Evolutionary conservation across 345 rosid genomes (phyloP).

Genomic region (Cochlearia excelsa): DNA sequence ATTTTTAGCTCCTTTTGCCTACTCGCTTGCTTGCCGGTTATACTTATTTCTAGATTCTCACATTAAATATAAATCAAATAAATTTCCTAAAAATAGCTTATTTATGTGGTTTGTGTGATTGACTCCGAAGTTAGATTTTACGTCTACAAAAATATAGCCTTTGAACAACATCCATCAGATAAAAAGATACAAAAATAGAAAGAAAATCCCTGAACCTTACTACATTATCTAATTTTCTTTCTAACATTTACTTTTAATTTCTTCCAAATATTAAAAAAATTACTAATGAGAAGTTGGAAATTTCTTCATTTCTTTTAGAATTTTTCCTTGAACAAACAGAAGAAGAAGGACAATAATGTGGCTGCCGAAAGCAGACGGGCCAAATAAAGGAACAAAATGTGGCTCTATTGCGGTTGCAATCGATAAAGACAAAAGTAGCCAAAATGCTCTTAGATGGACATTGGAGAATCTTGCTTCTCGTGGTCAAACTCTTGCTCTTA

Average conservation of each 20-base stretch:
- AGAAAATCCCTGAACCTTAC: background rate
- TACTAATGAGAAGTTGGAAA: conserved; percentile 1
- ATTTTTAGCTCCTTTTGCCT: conserved; percentile 1
- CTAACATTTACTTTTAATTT: background rate
- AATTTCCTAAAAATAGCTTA: too few species aligned
- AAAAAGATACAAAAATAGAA: background rate
- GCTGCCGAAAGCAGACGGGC: conserved; percentile 33
- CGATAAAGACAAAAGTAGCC: conserved; percentile 81
- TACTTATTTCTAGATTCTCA: too few species aligned
- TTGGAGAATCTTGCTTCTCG: conserved; percentile 60
- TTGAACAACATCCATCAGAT: conserved; percentile 22
- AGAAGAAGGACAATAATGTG: conserved; percentile 36
- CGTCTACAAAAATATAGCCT: background rate
- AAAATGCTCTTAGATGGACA: conserved; percentile 75
- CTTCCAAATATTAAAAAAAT: conserved; percentile 15
- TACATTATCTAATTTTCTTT: conserved; percentile 8
- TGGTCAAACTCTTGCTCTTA: conserved; percentile 69
- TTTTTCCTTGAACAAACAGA: background rate
- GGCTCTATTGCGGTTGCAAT: conserved; percentile 78
- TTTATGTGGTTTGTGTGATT: too few species aligned
- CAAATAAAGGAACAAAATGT: conserved; percentile 39
- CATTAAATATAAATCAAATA: too few species aligned
- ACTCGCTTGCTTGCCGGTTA: conserved; percentile 6
- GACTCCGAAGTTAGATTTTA: too few species aligned
- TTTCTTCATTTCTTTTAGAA: conserved; percentile 13